These are phyloP conservation scores for Stagonosporopsis cucurbitacearum DNA, from an alignment of 2,329 filamentous ascomycete species.

Conservation along the genomic window DNA sequence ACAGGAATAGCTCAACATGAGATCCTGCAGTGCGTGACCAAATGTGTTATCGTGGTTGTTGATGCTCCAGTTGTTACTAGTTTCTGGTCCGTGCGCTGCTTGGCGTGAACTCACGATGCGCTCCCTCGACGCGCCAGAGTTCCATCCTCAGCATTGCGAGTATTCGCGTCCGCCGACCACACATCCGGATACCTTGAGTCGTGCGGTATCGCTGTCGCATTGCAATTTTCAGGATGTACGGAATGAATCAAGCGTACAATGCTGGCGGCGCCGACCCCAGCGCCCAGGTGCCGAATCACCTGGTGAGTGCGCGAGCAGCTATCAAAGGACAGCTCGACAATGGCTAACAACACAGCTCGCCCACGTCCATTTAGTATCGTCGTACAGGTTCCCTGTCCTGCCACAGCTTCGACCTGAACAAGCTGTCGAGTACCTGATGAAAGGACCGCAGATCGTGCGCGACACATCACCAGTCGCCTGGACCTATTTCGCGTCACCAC, in stretches of 20 bases:
- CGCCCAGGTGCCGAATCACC: slow-evolving; percentile 41
- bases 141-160: slow-evolving; percentile 3
- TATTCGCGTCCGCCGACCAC: slow-evolving; percentile 11
- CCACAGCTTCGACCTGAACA: slow-evolving; percentile 75
- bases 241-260: slow-evolving; percentile 44
- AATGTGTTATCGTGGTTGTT: not conserved
- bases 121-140: slow-evolving; percentile 13
- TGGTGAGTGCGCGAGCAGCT: slow-evolving; percentile 35
- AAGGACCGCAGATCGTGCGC: slow-evolving; percentile 83
- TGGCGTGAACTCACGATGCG: slow-evolving; percentile 17
- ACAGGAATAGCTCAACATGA: not conserved
- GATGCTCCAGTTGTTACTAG: not conserved
- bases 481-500: slow-evolving; percentile 85
- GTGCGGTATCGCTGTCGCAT: slow-evolving; percentile 39
- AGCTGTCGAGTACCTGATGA: slow-evolving; percentile 81
- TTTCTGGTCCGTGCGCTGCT: slow-evolving; percentile 6
- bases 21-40: not conserved
- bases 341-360: slow-evolving; percentile 65
- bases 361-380: slow-evolving; percentile 89
- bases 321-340: slow-evolving; percentile 6
- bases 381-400: slow-evolving; percentile 77
- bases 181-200: not conserved
- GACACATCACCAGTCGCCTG: slow-evolving; percentile 88
- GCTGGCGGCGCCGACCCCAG: slow-evolving; percentile 40
- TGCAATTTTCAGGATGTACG: slow-evolving; percentile 37